Base-by-base conservation (phyloP, 2,329 filamentous ascomycete genomes). In the Aspergillus luchuensis region DNA sequence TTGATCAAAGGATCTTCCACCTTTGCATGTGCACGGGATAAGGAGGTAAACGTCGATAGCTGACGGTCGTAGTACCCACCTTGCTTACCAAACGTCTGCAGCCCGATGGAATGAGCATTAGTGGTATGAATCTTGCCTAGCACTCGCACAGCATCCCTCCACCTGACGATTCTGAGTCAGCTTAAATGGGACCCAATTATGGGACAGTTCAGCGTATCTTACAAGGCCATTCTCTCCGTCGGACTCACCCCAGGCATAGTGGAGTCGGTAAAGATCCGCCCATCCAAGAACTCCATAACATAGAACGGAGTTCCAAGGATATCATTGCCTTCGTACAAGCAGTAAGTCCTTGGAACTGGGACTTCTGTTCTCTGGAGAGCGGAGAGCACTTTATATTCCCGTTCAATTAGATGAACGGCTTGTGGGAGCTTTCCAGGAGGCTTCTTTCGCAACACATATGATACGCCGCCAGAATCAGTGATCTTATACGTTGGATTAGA, bases 231-330 rank as follows among this genome's bases (percentile, higher is more conserved):
- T 13, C 47, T 47, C 7, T 58, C 19, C 0, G 33, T n/a, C 3
- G 58, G 45, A 2, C 23, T 47, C 39, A 60, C 47, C 1, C 53
- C 36, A 0, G 58, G 52, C 51, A 60, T 56, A 4, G 25, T 13
- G 0, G 45, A 33, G 36, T 56, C 52, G 2, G 38, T 51, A 10
- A 56, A 39, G 6, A 51, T 39, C 2, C 58, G 28, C 1, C 58
- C 58, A 10, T 56, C 47, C 3, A 60, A 21, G 3, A 60, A 60
- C 13, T 56, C 13, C 58, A 56, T 60, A n/a, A 60, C 33, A n/a
- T 60, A 60, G 36, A 60, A 60, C 1, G 58, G 33, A 2, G 48
- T 58, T 4, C 47, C 47, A 13, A 58, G 17, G 1, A 58, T 10
- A 0, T 21, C 13, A 2, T 13, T 2, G 11, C 48, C 39, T 13